These are phyloP conservation scores for Zygosaccharomyces bailii DNA, from an alignment of 805 yeast genomes.

Conservation along the genomic window DNA sequence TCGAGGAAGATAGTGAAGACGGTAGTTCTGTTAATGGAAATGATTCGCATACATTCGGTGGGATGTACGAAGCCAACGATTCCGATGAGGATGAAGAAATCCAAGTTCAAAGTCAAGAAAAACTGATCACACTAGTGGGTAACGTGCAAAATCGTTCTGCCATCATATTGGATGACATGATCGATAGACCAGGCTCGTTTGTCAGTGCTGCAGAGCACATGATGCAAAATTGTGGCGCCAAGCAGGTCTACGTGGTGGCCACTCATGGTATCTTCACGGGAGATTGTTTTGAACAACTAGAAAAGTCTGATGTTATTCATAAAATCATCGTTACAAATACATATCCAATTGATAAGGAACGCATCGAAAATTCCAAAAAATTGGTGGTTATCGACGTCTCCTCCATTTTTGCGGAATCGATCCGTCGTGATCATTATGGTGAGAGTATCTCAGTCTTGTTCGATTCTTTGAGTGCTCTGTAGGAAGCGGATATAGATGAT, in stretches of 20 bases:
- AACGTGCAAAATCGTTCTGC: constrained; percentile 91
- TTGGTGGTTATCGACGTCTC: constrained; percentile 88
- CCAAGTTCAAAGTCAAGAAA: constrained; percentile 49
- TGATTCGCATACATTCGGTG: constrained; percentile 65
- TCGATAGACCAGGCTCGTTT: constrained; percentile 90
- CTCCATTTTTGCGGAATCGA: constrained; percentile 95
- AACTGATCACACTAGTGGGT: constrained; percentile 92
- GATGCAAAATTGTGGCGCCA: constrained; percentile 94
- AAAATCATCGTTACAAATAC: constrained; percentile 94
- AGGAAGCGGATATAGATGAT: not conserved
- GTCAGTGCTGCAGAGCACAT: constrained; percentile 98
- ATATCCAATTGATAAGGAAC: constrained; percentile 75
- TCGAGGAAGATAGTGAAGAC: constrained; percentile 34
- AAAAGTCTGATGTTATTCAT: constrained; percentile 78
- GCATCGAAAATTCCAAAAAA: constrained; percentile 57
- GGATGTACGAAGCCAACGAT: constrained; percentile 73
- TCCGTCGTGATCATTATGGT: constrained; percentile 97
- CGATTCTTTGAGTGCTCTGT: constrained; percentile 68
- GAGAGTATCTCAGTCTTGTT: constrained; percentile 91
- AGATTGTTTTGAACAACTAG: constrained; percentile 75
- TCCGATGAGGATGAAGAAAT: constrained; percentile 74
- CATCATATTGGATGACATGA: constrained; percentile 92
- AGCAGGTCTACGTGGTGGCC: constrained; percentile 81
- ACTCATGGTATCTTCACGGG: constrained; percentile 95
- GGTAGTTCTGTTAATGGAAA: constrained; percentile 20